Evolutionary conservation across 2,329 filamentous ascomycete species (phyloP).

Genomic region (Trichoderma oligosporum): DNA sequence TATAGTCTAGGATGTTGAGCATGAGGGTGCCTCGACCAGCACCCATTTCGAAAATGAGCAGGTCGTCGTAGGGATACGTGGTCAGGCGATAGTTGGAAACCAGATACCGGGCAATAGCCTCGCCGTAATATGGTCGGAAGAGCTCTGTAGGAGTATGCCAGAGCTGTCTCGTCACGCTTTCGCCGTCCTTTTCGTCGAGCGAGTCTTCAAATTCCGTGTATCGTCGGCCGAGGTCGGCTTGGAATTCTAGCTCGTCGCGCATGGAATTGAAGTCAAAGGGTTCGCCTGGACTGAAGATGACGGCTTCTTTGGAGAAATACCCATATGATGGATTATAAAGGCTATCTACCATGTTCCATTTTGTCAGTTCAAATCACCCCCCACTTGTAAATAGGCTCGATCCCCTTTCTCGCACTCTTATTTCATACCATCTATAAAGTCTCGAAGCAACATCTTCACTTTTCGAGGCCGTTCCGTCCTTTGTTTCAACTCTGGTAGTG

Average conservation of each 20-base stretch:
- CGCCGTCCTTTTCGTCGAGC: slow-evolving; percentile 66
- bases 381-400: not conserved
- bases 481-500: slow-evolving; percentile 69
- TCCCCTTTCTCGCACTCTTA: too few relatives aligned
- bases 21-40: slow-evolving; percentile 96
- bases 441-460: slow-evolving; percentile 95
- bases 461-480: slow-evolving; percentile 73
- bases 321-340: slow-evolving; percentile 93
- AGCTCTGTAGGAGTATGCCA: slow-evolving; percentile 99
- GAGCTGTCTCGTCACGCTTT: slow-evolving; percentile 75
- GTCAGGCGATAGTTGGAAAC: slow-evolving; percentile 94
- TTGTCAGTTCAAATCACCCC: not conserved
- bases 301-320: slow-evolving; percentile 93
- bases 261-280: slow-evolving; percentile 84
- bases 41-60: slow-evolving; percentile 98
- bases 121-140: slow-evolving; percentile 93
- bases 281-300: slow-evolving; percentile 89
- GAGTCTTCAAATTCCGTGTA: slow-evolving; percentile 89
- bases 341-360: slow-evolving; percentile 60
- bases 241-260: slow-evolving; percentile 81
- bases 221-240: slow-evolving; percentile 67
- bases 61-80: slow-evolving; percentile 90
- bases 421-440: slow-evolving; percentile 92
- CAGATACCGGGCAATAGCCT: slow-evolving; percentile 93
- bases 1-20: slow-evolving; percentile 96